A percentile compares a stretch with the other conserved stretches of the same genome.
Conservation (phyloP, 2,329 filamentous ascomycete genomes). For the Cordyceps tenuipes region DNA sequence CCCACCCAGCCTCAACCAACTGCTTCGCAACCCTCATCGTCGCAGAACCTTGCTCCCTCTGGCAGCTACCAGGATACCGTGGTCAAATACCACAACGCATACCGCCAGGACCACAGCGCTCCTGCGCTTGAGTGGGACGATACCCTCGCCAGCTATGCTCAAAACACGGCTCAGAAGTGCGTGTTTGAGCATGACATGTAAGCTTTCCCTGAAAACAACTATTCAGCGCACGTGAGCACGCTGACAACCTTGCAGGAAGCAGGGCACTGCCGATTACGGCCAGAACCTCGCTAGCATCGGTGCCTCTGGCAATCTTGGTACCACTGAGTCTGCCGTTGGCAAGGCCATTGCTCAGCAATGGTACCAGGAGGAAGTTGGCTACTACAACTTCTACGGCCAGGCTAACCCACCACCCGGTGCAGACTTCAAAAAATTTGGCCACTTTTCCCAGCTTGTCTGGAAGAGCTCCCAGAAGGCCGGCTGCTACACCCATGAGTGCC, state of each 20-base stretch:
- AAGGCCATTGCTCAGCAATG: constrained; percentile 71
- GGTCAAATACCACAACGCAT: constrained; percentile 73
- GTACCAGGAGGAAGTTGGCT: constrained; percentile 78
- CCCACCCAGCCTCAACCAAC: background rate
- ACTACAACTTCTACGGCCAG: constrained; percentile 52
- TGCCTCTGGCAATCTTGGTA: constrained; percentile 28
- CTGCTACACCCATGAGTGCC: constrained; percentile 64
- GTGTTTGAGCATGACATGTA: constrained; percentile 70
- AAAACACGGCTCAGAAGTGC: constrained; percentile 56
- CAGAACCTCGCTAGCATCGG: constrained; percentile 79
- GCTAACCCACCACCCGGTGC: constrained; percentile 47
- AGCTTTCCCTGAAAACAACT: constrained; percentile 26
- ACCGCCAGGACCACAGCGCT: constrained; percentile 75
- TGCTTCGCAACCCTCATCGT: background rate
- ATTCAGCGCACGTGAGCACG: background rate
- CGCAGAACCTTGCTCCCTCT: constrained; percentile 3
- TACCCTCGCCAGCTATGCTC: constrained; percentile 55
- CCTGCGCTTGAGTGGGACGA: constrained; percentile 56
- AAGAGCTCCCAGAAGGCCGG: constrained; percentile 29
- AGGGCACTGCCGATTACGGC: constrained; percentile 59
- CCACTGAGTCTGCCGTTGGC: constrained; percentile 42
- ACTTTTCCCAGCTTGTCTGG: constrained; percentile 38
- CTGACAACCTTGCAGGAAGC: constrained; percentile 36
- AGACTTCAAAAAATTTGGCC: constrained; percentile 58
- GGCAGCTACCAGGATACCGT: constrained; percentile 31